Evolutionary conservation across 805 yeast species (phyloP).

Genomic region (Nakazawaea peltata): DNA sequence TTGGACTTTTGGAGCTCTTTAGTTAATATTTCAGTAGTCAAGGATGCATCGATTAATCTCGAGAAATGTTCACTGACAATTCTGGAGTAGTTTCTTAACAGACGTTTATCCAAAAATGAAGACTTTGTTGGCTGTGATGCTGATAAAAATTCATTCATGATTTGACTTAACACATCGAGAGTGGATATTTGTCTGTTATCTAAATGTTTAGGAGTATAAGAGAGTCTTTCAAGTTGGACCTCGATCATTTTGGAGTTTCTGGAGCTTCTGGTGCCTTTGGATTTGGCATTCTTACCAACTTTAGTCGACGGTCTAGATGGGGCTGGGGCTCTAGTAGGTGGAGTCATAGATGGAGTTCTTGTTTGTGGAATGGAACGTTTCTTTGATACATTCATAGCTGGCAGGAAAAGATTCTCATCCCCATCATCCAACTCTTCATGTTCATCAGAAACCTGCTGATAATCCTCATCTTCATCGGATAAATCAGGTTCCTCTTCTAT

Average conservation of each 20-base stretch:
- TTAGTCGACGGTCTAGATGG: background rate
- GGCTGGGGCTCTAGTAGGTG: conserved; percentile 1
- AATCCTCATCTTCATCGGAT: conserved; percentile 7
- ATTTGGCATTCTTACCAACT: background rate
- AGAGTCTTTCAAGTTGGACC: conserved; percentile 7
- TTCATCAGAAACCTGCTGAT: background rate
- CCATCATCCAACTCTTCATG: no score
- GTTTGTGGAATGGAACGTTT: no score
- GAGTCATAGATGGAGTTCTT: no score
- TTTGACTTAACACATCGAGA: conserved; percentile 24
- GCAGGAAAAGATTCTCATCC: no score
- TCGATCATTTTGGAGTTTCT: conserved; percentile 2
- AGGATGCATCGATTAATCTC: conserved; percentile 25
- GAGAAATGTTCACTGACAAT: conserved; percentile 21
- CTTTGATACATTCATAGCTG: no score
- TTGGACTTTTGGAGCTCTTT: conserved; percentile 21
- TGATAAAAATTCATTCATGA: conserved; percentile 20
- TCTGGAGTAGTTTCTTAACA: conserved; percentile 14
- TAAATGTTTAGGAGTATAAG: conserved; percentile 8
- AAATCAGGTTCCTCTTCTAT: conserved; percentile 10
- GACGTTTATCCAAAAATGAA: conserved; percentile 8
- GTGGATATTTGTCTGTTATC: conserved; percentile 16
- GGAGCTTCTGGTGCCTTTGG: background rate
- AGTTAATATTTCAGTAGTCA: conserved; percentile 25
- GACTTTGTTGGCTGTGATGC: conserved; percentile 13